phyloP scores from a whole-genome alignment of 148 eudicot species.

The Rhododendron griersonianum region DNA sequence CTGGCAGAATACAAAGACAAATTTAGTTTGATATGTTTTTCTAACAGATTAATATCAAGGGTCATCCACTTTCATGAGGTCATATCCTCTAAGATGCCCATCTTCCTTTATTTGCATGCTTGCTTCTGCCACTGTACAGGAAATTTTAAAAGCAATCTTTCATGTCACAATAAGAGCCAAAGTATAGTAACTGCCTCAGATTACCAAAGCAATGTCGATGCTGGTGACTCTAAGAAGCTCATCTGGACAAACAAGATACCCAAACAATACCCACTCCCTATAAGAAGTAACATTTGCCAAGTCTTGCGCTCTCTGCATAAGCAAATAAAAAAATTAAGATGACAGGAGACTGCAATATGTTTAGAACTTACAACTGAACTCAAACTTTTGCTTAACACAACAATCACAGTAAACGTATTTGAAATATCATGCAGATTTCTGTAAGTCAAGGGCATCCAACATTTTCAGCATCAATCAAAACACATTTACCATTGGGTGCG shows the following conservation, averaged over 20 bases:
- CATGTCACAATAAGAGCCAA: background rate
- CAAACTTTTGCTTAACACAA: background rate
- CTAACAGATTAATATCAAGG: background rate
- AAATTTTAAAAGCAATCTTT: background rate
- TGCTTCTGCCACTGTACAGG: background rate
- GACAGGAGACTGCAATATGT: background rate
- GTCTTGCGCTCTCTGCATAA: conserved; percentile 93
- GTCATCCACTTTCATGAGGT: background rate
- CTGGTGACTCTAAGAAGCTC: conserved; percentile 99
- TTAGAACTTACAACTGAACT: background rate
- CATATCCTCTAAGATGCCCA: background rate
- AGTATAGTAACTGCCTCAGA: conserved; percentile 5
- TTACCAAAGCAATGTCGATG: conserved; percentile 97
- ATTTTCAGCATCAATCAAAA: conserved; percentile 13
- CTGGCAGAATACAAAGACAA: background rate
- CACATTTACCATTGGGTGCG: conserved; percentile 83
- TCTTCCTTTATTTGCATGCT: background rate
- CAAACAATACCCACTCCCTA: conserved; percentile 94
- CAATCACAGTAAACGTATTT: background rate
- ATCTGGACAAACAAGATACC: conserved; percentile 98
- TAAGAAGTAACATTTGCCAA: conserved; percentile 95
- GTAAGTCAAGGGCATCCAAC: background rate
- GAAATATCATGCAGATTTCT: conserved; percentile 1
- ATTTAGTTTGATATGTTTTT: background rate
- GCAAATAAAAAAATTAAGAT: background rate